Percentiles rank a stretch among this genome's conserved stretches.
phyloP scores from a whole-genome alignment of 2,329 filamentous ascomycete genomes.

The Aspergillaceae sp. region DNA sequence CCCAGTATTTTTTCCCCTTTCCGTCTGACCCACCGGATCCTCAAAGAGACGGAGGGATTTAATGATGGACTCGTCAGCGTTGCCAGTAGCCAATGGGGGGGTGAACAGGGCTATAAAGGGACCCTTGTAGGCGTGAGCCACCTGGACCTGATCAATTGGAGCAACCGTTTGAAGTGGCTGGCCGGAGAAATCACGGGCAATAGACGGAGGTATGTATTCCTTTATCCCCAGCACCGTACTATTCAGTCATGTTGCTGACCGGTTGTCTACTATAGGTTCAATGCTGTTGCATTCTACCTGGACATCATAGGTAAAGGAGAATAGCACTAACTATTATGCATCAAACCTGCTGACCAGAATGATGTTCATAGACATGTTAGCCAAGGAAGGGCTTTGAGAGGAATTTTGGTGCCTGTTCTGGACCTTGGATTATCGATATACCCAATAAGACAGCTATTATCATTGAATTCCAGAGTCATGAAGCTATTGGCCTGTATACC shows the following conservation, averaged over 20 bases:
- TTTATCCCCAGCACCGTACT: background rate
- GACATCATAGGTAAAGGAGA: slow-evolving; percentile 51
- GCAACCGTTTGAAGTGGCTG: slow-evolving; percentile 52
- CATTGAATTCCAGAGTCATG: too few relatives aligned
- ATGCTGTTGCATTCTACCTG: slow-evolving; percentile 56
- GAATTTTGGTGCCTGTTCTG: slow-evolving; percentile 13
- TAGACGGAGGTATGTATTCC: slow-evolving; percentile 41
- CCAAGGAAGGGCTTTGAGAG: slow-evolving; percentile 50
- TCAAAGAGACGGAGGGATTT: slow-evolving; percentile 46
- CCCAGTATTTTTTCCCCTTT: slow-evolving; percentile 51
- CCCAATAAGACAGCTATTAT: background rate
- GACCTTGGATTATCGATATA: background rate
- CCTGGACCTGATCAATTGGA: slow-evolving; percentile 59
- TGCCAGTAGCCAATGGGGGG: slow-evolving; percentile 51
- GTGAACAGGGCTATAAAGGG: slow-evolving; percentile 47
- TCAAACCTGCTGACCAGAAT: slow-evolving; percentile 2
- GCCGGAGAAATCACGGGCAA: slow-evolving; percentile 49
- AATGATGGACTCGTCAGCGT: slow-evolving; percentile 58
- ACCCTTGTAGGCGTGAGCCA: slow-evolving; percentile 57
- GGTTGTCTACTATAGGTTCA: slow-evolving; percentile 42
- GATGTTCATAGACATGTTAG: slow-evolving; percentile 50
- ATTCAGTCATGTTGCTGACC: background rate
- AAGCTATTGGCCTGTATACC: too few relatives aligned
- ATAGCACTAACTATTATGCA: background rate
- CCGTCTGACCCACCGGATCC: slow-evolving; percentile 47